Evolutionary conservation across 805 yeast species (phyloP), one percentile per base, ranked within the genome.

Genomic region (Ogataea nakhonphanomensis): DNA sequence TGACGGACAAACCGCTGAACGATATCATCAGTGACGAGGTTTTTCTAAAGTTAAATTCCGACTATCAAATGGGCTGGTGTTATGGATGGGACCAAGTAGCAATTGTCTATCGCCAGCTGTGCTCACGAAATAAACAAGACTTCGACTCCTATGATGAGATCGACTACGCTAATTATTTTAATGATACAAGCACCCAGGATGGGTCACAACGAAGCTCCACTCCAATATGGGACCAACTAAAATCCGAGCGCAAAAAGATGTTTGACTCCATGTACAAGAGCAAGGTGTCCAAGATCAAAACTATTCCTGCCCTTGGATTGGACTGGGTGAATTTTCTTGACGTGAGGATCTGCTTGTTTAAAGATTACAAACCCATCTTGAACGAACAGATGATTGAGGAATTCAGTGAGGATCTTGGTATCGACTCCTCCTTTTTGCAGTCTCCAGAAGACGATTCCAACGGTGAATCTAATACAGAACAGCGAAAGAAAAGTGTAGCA

Each of bases 1-100:
- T 89, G 1, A 74, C 89, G 29, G 91, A 84, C 52, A 72, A 73
- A 42, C 72, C 77, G 0, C 43, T 59, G 1, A 51, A 54, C 49
- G 49, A 70, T 57, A 51, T 55, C 5, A 43, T 59, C n/a, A 45
- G 44, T 30, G 61, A 58, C 21, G 62, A 51, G 10, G 53, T 58
- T 6, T 50, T 57, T 30, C 63, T 68, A 39, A 64, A 70, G 3
- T 57, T 75, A 41, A 66, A 65, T 28, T 62, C 73, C 35, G 84
- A 81, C 41, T 76, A 79, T 53, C 95, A 88, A 54, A 52, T 79
- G 13, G 85, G 90, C 6, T 78, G 83, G 74, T 64, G 78, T 32
- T 71, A 78, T 14, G 96, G 95, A 1, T 88, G 95, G 95, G 79
- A 76, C 45, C 65, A 54, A 20, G 49, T 58, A 22, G 66, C 58